Base-by-base conservation (phyloP, 768 basidiomycete genomes). In the Cystofilobasidium bisporidii region DNA sequence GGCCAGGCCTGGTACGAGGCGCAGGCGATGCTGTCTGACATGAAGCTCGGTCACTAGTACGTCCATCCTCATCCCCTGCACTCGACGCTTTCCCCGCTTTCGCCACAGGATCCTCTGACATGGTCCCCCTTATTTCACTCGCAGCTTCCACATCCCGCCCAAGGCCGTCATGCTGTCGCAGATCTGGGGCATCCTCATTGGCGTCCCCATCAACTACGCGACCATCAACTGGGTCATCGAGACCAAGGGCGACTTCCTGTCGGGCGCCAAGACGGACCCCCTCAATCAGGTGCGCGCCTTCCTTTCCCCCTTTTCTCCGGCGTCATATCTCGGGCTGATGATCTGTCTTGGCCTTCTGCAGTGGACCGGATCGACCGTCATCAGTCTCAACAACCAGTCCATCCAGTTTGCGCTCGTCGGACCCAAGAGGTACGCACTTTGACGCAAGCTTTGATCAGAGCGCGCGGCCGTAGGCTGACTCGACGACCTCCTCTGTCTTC, bases 121-220 rank as follows among this genome's bases (percentile, higher is more conserved):
- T n/a, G n/a, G n/a, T n/a, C n/a, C n/a, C n/a, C 45, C 45, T 6
- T n/a, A n/a, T n/a, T n/a, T 47, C 45, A 18, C n/a, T 17, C 45
- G 8, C 15, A 47, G 45, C 47, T 63, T 63, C 61, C 61, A 63
- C 30, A n/a, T 63, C 61, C 61, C 61, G n/a, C 61, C 61, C n/a
- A 36, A 45, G n/a, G 26, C 41, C 9, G 45, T 50, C n/a, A 28
- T 63, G 12, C 30, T 22, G 41, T 18, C 43, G 0, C 61, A 63
- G 18, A 20, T 63, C 47, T 63, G 61, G 61, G 61, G 61, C 8
- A 63, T 63, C 26, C 15, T 47, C 20, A 30, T 63, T 28, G 61
- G 61, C 8, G 61, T 63, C 1, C 61, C 61, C 9, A 30, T 63
- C 15, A 63, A 53, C 61, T 63, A 36, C 30, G 28, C 43, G 0